Conservation (phyloP, 345 rosid species). For the Sonneratia alba region DNA sequence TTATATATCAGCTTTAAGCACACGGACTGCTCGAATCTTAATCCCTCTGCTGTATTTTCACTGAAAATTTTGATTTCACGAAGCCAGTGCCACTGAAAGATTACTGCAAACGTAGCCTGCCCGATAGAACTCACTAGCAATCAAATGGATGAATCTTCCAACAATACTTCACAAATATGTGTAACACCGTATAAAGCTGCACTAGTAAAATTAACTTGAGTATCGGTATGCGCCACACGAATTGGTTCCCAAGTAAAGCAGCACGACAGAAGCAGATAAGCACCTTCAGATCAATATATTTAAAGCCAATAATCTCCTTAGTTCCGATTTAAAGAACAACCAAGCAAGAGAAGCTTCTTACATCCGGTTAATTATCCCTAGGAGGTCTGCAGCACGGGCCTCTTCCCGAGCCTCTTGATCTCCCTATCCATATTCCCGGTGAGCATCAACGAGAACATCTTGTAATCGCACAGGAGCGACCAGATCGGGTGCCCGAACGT, state of each 20-base stretch:
- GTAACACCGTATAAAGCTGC: too few relatives aligned
- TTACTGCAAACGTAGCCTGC: too few relatives aligned
- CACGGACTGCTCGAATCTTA: background rate
- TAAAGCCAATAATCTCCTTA: background rate
- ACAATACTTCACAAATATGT: too few relatives aligned
- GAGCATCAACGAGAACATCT: conserved; percentile 91
- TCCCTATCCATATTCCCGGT: conserved; percentile 91
- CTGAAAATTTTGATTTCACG: too few relatives aligned
- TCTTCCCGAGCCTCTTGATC: conserved; percentile 89
- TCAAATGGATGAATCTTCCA: too few relatives aligned
- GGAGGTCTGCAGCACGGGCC: conserved; percentile 61
- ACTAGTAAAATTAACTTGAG: too few relatives aligned
- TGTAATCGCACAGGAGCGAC: conserved; percentile 75
- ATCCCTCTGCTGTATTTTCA: background rate
- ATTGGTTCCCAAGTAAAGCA: too few relatives aligned
- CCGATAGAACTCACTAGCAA: too few relatives aligned
- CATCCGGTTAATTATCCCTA: conserved; percentile 15
- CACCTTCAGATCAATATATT: background rate
- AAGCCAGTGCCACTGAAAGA: too few relatives aligned
- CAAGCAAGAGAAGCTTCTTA: background rate
- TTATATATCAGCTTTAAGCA: too few relatives aligned
- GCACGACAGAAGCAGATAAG: background rate
- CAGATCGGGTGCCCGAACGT: conserved; percentile 83
- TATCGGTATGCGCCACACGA: too few relatives aligned
- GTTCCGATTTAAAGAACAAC: background rate